Evolutionary conservation across 2,329 filamentous ascomycete species (phyloP), one percentile per base, ranked within the genome.

Genomic region (Coniochaeta sp.): DNA sequence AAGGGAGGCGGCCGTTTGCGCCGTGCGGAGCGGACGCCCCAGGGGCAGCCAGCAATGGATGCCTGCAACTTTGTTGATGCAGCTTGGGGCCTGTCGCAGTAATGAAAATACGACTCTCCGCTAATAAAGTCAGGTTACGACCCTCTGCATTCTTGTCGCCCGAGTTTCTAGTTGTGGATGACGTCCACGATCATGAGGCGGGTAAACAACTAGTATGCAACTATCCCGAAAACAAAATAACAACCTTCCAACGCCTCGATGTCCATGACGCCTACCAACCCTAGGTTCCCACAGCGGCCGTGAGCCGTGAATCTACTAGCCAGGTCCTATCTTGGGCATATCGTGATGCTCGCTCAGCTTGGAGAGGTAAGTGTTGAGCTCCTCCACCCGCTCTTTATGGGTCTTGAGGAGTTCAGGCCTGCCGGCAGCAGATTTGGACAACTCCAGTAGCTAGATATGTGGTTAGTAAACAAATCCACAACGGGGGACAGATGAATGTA

Each of bases 301-400:
- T 24, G 17, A 52, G 12, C 47, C 47, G 9, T 22, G 14, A 24
- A 28, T n/a, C n/a, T 30, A 30, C 55, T 75, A 86, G 42, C 83
- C 83, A 0, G 83, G 83, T 12, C 83, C 83, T 60, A 86, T 86
- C 77, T 85, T 86, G 67, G 83, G 83, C 93, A 99, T 99, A 72
- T 99, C 95, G 74, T 99, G 93, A 77, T 99, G 95, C 76, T 99
- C 95, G 75, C 91, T 96, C 69, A 99, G 76, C 65, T 88, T 89
- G 65, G 91, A 95, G 38, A 99, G 78, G 73, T 98, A 97, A 64
- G 90, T 91, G 73, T 99, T 99, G 67, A 98, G 78, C 72, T 97
- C 92, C 73, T 98, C 93, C 50, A 99, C 93, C 12, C 91, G 87
- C 78, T 99, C 90, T 73, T 98, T 98, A 75, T 99, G 95, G 32